These are phyloP conservation scores for Trichoderma sp. DNA, from an alignment of 2,329 filamentous ascomycete species.

Conservation along the genomic window DNA sequence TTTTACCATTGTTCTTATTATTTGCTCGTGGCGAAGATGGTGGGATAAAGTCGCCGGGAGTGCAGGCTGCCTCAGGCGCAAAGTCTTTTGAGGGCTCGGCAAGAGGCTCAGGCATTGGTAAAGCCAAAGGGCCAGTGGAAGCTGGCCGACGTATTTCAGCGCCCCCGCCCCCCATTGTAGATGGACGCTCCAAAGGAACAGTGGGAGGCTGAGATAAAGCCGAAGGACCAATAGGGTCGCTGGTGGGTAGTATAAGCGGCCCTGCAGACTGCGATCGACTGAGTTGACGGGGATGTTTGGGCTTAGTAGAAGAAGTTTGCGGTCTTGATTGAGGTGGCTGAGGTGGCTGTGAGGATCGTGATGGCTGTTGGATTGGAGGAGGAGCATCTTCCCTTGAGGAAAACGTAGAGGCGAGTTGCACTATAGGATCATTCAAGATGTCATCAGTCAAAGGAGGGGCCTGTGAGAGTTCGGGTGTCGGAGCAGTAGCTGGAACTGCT, in stretches of 20 bases:
- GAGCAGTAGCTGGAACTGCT: conserved; percentile 22
- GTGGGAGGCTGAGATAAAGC: conserved; percentile 42
- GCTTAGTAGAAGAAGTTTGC: conserved; percentile 29
- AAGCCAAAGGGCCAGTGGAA: conserved; percentile 40
- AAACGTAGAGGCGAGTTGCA: conserved; percentile 27
- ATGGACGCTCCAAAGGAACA: conserved; percentile 31
- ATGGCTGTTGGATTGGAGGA: not conserved
- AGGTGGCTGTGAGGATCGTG: conserved; percentile 16
- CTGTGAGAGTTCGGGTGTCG: conserved; percentile 29
- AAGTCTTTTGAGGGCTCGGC: conserved; percentile 27
- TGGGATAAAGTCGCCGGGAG: conserved; percentile 49
- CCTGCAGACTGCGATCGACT: conserved; percentile 46
- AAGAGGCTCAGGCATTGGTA: conserved; percentile 46
- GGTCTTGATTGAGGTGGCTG: conserved; percentile 8
- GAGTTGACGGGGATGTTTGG: conserved; percentile 36
- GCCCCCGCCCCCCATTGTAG: conserved; percentile 45
- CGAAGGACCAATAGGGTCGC: conserved; percentile 54
- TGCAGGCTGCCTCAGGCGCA: conserved; percentile 46
- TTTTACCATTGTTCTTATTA: conserved; percentile 68
- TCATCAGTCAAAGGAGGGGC: conserved; percentile 23
- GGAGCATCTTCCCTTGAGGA: conserved; percentile 19
- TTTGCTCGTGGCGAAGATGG: conserved; percentile 56
- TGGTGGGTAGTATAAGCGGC: conserved; percentile 48
- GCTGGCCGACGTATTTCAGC: conserved; percentile 46
- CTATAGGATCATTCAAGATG: conserved; percentile 22